Percentiles rank a stretch among this genome's conserved stretches.
phyloP scores from a whole-genome alignment of 768 basidiomycete species.

The Mycena indigotica region DNA sequence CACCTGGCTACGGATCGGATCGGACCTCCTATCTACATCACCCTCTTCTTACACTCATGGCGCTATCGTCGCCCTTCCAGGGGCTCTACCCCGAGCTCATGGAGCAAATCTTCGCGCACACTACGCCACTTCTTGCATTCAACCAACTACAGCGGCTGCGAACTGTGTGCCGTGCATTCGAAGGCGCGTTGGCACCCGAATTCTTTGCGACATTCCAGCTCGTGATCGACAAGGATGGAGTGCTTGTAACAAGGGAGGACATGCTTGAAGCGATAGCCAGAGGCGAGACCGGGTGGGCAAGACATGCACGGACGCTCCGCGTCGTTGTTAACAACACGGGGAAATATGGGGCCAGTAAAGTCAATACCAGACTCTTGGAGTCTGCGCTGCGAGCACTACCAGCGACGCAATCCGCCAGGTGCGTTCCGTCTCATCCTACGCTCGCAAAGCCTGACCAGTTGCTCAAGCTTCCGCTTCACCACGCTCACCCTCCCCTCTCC shows the following conservation, averaged over 20 bases:
- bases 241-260: neutral
- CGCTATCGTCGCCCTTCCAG: too few species aligned
- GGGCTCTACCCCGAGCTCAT: neutral
- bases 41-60: neutral
- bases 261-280: neutral
- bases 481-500: too few species aligned
- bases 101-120: neutral
- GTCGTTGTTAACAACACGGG: neutral
- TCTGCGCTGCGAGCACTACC: neutral
- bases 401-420: neutral
- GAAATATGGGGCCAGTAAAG: neutral
- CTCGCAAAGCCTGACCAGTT: neutral
- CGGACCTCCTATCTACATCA: neutral
- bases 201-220: neutral
- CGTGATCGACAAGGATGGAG: neutral
- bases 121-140: neutral
- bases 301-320: neutral
- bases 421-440: too few species aligned
- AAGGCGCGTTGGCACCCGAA: neutral
- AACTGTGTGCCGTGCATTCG: neutral
- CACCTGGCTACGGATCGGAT: neutral
- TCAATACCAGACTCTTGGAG: neutral
- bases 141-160: neutral
- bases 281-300: neutral
- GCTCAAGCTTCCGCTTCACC: neutral